Evolutionary conservation across 116 monocot species (phyloP).

Genomic region (Zostera marina): DNA sequence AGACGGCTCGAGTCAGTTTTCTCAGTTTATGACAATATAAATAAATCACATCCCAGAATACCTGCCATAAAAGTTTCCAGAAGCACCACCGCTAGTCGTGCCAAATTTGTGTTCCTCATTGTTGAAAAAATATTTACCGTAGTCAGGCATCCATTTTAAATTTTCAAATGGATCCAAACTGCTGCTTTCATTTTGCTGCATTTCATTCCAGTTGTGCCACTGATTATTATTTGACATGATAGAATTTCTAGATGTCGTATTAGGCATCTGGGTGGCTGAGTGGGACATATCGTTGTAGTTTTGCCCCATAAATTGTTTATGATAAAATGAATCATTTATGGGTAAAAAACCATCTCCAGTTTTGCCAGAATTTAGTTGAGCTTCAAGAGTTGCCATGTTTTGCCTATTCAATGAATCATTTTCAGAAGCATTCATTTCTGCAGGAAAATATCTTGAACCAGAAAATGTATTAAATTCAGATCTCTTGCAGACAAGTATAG

Average conservation of each 20-base stretch:
- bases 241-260: constrained; percentile 26
- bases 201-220: constrained; percentile 48
- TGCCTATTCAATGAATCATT: constrained; percentile 52
- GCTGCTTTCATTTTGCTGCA: constrained; percentile 18
- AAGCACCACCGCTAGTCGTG: constrained; percentile 9
- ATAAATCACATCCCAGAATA: constrained; percentile 43
- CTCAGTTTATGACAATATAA: not conserved
- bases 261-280: constrained; percentile 19
- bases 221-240: constrained; percentile 22
- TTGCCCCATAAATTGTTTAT: constrained; percentile 30
- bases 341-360: constrained; percentile 25
- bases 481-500: constrained; percentile 64
- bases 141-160: constrained; percentile 29
- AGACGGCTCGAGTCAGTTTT: not conserved
- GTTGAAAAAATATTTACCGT: constrained; percentile 21
- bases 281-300: constrained; percentile 18
- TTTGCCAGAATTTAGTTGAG: constrained; percentile 22
- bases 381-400: constrained; percentile 30
- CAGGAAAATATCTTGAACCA: constrained; percentile 16
- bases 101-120: constrained; percentile 44
- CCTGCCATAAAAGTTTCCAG: constrained; percentile 40
- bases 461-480: constrained; percentile 18
- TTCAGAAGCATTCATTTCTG: constrained; percentile 22
- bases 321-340: constrained; percentile 29
- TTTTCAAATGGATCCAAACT: constrained; percentile 27